Percentiles rank a stretch among this genome's conserved stretches.
Conservation (phyloP, 2,329 filamentous ascomycete species). For the Cucurbitaria berberidis region DNA sequence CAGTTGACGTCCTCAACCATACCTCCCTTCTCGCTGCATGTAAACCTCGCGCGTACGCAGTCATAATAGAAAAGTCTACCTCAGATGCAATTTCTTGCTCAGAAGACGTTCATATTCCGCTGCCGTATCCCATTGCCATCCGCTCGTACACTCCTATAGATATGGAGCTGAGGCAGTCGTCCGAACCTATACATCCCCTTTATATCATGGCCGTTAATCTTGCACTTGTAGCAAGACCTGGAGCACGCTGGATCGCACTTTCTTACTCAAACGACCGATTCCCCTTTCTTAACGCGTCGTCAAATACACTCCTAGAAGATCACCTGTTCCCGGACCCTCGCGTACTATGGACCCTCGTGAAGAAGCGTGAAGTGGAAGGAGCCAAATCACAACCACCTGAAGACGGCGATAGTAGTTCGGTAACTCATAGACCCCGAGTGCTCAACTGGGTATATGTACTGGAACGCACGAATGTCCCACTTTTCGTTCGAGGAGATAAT, state of each 20-base stretch:
- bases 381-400: conserved; percentile 21
- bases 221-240: conserved; percentile 46
- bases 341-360: conserved; percentile 46
- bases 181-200: conserved; percentile 44
- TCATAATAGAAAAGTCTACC: conserved; percentile 49
- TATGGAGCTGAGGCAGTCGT: conserved; percentile 7
- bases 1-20: conserved; percentile 45
- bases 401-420: conserved; percentile 6
- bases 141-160: conserved; percentile 2
- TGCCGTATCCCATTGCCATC: conserved; percentile 38
- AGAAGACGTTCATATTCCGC: conserved; percentile 37
- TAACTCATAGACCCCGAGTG: conserved; percentile 45
- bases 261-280: conserved; percentile 51
- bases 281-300: conserved; percentile 35
- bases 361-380: conserved; percentile 41
- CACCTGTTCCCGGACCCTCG: conserved; percentile 47
- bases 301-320: conserved; percentile 21
- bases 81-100: conserved; percentile 48
- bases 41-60: conserved; percentile 32
- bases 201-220: conserved; percentile 50
- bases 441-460: conserved; percentile 50
- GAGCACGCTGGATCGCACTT: conserved; percentile 48
- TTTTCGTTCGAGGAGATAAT: conserved; percentile 21
- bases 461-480: conserved; percentile 41
- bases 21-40: conserved; percentile 35